Conservation (phyloP, 78 protist genomes). For the Dictyostelium firmibasis region DNA sequence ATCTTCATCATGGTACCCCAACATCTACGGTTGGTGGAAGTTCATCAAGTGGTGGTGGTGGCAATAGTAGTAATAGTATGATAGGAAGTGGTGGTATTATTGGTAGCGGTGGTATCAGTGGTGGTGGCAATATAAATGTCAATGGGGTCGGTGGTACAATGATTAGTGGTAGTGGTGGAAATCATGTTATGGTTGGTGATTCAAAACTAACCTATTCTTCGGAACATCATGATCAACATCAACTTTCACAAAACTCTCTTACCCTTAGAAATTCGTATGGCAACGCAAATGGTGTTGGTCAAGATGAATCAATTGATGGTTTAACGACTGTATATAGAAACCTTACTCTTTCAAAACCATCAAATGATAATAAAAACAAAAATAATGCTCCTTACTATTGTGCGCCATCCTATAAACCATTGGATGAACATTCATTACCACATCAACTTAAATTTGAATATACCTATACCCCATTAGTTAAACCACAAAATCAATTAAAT, state of each 20-base stretch:
- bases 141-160: neutral
- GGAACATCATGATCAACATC: neutral
- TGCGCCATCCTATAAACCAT: conserved; percentile 73
- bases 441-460: conserved; percentile 57
- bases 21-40: neutral
- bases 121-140: neutral
- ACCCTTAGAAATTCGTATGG: neutral
- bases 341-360: conserved; percentile 31
- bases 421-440: conserved; percentile 51
- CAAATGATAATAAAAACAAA: neutral
- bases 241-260: neutral
- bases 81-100: neutral
- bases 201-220: neutral
- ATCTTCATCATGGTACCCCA: conserved; percentile 4
- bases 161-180: neutral
- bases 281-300: neutral
- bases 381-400: conserved; percentile 53
- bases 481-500: conserved; percentile 4
- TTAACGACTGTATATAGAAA: conserved; percentile 32
- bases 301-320: conserved; percentile 44
- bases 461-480: conserved; percentile 31
- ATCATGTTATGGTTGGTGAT: neutral
- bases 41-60: neutral
- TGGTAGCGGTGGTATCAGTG: neutral
- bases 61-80: neutral